Evolutionary conservation across 2,329 filamentous ascomycete genomes (phyloP).

Genomic region (Botrytis fragariae): DNA sequence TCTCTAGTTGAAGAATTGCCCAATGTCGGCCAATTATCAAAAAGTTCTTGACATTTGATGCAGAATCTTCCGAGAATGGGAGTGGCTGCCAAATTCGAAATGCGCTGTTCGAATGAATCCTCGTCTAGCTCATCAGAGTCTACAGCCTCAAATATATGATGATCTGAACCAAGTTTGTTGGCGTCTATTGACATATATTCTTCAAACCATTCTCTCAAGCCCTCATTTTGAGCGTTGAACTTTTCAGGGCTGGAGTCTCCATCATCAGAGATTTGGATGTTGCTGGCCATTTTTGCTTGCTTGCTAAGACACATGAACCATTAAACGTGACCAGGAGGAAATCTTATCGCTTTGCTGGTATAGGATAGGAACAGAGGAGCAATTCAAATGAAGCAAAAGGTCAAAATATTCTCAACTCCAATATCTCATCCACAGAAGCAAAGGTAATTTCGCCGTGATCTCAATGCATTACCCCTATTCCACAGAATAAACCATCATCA

Average conservation of each 20-base stretch:
- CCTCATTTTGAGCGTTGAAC: not conserved
- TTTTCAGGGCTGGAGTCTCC: fast-evolving
- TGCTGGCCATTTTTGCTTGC: too few species aligned
- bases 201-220: not conserved
- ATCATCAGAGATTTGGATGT: fast-evolving
- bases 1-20: not conserved
- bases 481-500: not conserved
- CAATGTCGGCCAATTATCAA: not conserved
- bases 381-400: fast-evolving
- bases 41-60: not conserved
- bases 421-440: not conserved
- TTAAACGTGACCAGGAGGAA: too few species aligned
- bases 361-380: too few species aligned
- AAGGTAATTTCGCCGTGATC: not conserved
- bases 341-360: too few species aligned
- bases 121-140: not conserved
- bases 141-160: not conserved
- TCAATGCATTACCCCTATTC: not conserved
- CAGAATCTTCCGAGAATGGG: not conserved
- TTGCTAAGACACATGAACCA: too few species aligned
- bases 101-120: not conserved
- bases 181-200: not conserved
- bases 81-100: not conserved
- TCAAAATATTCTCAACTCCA: not conserved
- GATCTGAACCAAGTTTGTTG: fast-evolving